These are phyloP conservation scores for Suhomyces wounanorum DNA, from an alignment of 1,139 yeast species.

Conservation along the genomic window DNA sequence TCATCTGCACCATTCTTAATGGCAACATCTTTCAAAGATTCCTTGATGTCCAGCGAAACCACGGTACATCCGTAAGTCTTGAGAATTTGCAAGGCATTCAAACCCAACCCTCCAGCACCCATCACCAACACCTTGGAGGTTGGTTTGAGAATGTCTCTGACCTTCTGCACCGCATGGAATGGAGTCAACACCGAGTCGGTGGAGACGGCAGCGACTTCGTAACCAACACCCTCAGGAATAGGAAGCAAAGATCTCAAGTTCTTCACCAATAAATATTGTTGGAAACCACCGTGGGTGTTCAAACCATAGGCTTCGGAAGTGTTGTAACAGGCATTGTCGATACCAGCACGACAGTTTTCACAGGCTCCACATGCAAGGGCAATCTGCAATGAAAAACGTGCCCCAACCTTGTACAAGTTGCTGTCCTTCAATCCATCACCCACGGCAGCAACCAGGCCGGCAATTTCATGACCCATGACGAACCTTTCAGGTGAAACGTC, in stretches of 20 bases:
- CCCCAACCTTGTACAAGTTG: slow-evolving; percentile 33
- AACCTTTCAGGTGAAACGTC: slow-evolving; percentile 31
- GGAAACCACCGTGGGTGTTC: slow-evolving; percentile 53
- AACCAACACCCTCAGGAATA: slow-evolving; percentile 49
- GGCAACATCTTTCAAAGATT: slow-evolving; percentile 33
- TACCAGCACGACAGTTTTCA: slow-evolving; percentile 42
- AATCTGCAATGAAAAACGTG: slow-evolving; percentile 40
- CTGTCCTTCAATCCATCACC: slow-evolving; percentile 36
- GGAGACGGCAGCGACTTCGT: slow-evolving; percentile 51
- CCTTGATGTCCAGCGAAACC: slow-evolving; percentile 44
- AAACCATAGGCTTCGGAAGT: slow-evolving; percentile 40
- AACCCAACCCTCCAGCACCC: slow-evolving; percentile 55
- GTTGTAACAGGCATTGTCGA: slow-evolving; percentile 40
- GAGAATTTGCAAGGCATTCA: slow-evolving; percentile 51
- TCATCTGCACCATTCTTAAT: slow-evolving; percentile 45
- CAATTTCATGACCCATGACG: slow-evolving; percentile 61
- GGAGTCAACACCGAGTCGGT: slow-evolving; percentile 55
- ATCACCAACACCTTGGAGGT: slow-evolving; percentile 43
- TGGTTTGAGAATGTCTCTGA: slow-evolving; percentile 34
- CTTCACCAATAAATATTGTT: slow-evolving; percentile 43
- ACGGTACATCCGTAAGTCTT: slow-evolving; percentile 42
- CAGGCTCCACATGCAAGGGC: slow-evolving; percentile 49
- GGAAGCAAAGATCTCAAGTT: slow-evolving; percentile 41
- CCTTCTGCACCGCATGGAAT: slow-evolving; percentile 50
- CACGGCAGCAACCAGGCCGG: slow-evolving; percentile 47